Conservation (phyloP, 2,329 filamentous ascomycete species). For the Trichophyton verrucosum region DNA sequence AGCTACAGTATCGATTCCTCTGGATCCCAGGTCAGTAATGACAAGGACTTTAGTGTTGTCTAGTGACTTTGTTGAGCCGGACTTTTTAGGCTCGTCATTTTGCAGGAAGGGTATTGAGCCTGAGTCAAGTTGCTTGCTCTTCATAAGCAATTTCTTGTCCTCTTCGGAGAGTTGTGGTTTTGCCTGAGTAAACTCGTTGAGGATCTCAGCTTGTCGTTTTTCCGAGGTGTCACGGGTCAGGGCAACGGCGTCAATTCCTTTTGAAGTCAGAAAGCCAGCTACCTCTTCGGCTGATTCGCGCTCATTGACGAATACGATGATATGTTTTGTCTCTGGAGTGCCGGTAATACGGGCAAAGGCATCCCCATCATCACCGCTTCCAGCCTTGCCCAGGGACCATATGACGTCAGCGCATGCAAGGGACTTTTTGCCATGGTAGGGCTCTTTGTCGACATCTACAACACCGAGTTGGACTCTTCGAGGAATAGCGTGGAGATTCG, state of each 20-base stretch:
- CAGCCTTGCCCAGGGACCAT: constrained; percentile 79
- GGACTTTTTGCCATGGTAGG: constrained; percentile 83
- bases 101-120: constrained; percentile 14
- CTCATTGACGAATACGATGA: constrained; percentile 95
- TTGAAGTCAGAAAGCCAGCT: constrained; percentile 62
- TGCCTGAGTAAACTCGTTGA: constrained; percentile 56
- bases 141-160: constrained; percentile 12
- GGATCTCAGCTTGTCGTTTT: constrained; percentile 61
- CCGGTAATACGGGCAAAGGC: constrained; percentile 24
- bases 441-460: constrained; percentile 81
- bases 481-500: constrained; percentile 91
- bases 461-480: constrained; percentile 88
- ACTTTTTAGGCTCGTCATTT: constrained; percentile 5
- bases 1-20: constrained; percentile 86
- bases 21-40: constrained; percentile 80
- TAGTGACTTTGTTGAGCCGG: constrained; percentile 13
- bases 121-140: constrained; percentile 8
- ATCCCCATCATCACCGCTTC: constrained; percentile 33
- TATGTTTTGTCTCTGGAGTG: constrained; percentile 57
- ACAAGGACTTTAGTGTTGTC: constrained; percentile 78
- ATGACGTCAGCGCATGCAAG: constrained; percentile 91
- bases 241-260: constrained; percentile 79
- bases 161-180: constrained; percentile 24
- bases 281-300: constrained; percentile 76
- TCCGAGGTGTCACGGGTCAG: constrained; percentile 75